phyloP scores from a whole-genome alignment of 371 early-diverging fungal genomes.

The Mortierella sp. region DNA sequence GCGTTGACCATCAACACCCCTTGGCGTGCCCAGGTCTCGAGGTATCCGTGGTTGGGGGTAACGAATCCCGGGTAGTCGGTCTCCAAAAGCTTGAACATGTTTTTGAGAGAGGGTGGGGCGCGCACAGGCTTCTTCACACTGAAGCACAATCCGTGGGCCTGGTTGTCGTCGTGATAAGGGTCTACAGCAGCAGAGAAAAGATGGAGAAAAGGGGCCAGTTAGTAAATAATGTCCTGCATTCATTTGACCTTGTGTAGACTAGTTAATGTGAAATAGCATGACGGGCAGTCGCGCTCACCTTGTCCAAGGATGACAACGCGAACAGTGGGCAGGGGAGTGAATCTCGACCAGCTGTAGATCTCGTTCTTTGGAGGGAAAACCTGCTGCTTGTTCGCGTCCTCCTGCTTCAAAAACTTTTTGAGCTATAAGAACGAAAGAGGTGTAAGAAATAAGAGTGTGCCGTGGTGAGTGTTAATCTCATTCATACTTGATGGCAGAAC shows the following conservation, averaged over 20 bases:
- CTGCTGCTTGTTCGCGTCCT: slow-evolving; percentile 58
- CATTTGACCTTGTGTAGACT: not conserved
- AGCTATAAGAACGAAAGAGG: slow-evolving; percentile 60
- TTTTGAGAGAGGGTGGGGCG: slow-evolving; percentile 92
- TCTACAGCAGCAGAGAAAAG: slow-evolving; percentile 65
- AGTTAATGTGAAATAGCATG: not conserved
- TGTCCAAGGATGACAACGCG: slow-evolving; percentile 94
- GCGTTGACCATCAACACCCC: slow-evolving; percentile 98
- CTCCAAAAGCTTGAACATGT: slow-evolving; percentile 92
- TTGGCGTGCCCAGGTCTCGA: slow-evolving; percentile 89
- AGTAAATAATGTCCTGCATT: not conserved
- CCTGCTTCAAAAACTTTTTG: slow-evolving; percentile 78
- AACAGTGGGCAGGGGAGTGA: slow-evolving; percentile 73
- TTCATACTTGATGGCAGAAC: not conserved
- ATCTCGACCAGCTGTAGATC: slow-evolving; percentile 87
- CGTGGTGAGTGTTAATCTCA: not conserved
- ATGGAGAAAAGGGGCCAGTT: not conserved
- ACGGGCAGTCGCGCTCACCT: slow-evolving; percentile 59
- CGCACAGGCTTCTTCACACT: slow-evolving; percentile 84
- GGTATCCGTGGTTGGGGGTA: slow-evolving; percentile 75
- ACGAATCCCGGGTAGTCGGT: slow-evolving; percentile 76
- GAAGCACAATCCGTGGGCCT: slow-evolving; percentile 96
- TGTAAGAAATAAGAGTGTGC: not conserved
- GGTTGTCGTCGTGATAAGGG: slow-evolving; percentile 95
- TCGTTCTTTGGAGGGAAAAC: slow-evolving; percentile 83